Evolutionary conservation across 2,329 filamentous ascomycete species (phyloP), one percentile per base, ranked within the genome.

Genomic region (Fusarium pseudonygamai): DNA sequence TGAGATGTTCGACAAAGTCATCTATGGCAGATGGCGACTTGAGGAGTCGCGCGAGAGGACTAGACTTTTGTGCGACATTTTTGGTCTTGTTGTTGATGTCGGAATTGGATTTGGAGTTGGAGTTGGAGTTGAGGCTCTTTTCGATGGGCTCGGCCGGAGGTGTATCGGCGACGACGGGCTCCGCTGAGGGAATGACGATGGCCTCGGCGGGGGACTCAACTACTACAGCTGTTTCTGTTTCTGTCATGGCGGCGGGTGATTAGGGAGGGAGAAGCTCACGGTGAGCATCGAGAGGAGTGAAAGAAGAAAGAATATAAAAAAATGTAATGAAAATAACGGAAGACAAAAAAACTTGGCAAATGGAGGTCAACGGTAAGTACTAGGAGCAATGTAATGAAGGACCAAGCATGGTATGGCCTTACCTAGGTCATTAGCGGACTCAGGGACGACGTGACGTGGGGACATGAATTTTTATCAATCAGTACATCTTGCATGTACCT

Each of bases 1-100:
- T 83, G 55, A 91, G 85, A 80, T 87, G 87, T 32, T 85, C 79
- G 71, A 91, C 80, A 79, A 90, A 88, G 80, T 82, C 84, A 78
- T 91, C 88, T 75, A 84, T 40, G 76, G 70, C 73, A 32, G 72
- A 71, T 20, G 75, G 72, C 43, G 74, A 65, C 43, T 67, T 64
- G 26, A 74, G 70, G 47, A 77, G 67, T 34, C 56, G 52, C 20
- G 71, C 62, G 30, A 75, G 58, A 57, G 56, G 73, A 56, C 45
- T 60, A 34, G 36, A 22, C 36, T 60, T 58, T 39, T 40, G 37
- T 22, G 61, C 42, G 28, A 40, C 32, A 55, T 55, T 55, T 55
- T 55, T n/a, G 18, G 24, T 46, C 46, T 24, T 22, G 24, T 28
- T 28, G 26, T 50, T 56, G 42, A 18, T 52, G 22, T 52, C 32